Percentiles rank a stretch among this genome's conserved stretches.
Conservation (phyloP, 768 basidiomycete genomes). For the Mycena albidolilacea region DNA sequence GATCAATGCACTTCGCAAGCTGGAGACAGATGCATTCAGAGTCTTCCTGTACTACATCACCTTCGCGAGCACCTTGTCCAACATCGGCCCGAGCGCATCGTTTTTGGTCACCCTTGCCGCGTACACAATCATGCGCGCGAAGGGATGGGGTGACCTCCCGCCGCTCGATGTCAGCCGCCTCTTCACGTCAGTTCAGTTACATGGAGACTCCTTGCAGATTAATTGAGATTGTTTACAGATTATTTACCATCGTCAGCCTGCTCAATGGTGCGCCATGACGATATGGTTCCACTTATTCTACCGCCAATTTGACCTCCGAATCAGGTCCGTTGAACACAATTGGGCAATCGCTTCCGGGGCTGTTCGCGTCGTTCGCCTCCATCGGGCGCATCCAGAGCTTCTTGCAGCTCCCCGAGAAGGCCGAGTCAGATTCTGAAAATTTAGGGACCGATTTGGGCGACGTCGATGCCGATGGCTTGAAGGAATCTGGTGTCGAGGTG, state of each 20-base stretch:
- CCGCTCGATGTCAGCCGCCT: constrained; percentile 31
- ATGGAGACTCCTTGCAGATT: background rate
- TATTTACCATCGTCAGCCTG: constrained; percentile 18
- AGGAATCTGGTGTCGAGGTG: constrained; percentile 13
- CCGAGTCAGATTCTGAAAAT: background rate
- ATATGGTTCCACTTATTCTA: background rate
- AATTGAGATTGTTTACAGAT: background rate
- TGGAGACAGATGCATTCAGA: constrained; percentile 19
- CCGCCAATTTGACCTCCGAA: background rate
- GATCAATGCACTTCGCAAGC: constrained; percentile 21
- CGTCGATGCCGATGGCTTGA: constrained; percentile 7
- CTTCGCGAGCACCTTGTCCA: constrained; percentile 14
- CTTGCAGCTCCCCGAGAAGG: constrained; percentile 33
- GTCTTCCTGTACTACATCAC: constrained; percentile 15
- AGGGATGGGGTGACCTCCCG: constrained; percentile 20
- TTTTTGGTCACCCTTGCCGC: constrained; percentile 29
- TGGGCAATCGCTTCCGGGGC: constrained; percentile 12
- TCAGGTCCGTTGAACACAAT: constrained; percentile 18
- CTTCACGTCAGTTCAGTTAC: constrained; percentile 15
- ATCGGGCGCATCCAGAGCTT: constrained; percentile 30
- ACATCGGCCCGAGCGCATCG: constrained; percentile 17
- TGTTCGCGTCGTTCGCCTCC: constrained; percentile 31
- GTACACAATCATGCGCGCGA: constrained; percentile 15
- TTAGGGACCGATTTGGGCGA: constrained; percentile 11
- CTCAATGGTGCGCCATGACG: constrained; percentile 6